A percentile compares a stretch with the other conserved stretches of the same genome.
These are phyloP conservation scores for Epichloe gansuensis DNA, from an alignment of 2,329 filamentous ascomycete genomes.

Conservation along the genomic window DNA sequence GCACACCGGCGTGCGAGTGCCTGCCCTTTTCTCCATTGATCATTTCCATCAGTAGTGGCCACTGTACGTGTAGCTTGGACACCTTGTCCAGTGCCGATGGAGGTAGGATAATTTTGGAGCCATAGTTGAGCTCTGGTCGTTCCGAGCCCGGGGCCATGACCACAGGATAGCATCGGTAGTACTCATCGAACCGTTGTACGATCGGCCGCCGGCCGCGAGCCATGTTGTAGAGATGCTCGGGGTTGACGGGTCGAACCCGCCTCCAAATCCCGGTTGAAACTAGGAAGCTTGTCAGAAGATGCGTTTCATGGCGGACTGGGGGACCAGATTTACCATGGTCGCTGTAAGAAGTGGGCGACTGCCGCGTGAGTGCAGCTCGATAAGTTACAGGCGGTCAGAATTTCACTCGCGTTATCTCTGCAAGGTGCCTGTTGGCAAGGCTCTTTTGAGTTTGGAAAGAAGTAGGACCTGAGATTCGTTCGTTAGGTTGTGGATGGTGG, in stretches of 20 bases:
- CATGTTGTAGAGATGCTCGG: conserved; percentile 38
- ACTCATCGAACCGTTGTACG: conserved; percentile 85
- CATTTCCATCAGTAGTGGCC: conserved; percentile 93
- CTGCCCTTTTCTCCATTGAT: conserved; percentile 72
- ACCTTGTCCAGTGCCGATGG: conserved; percentile 94
- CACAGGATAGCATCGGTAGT: conserved; percentile 93
- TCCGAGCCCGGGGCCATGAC: conserved; percentile 88
- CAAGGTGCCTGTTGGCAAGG: too few relatives aligned
- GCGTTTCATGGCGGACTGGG: not conserved
- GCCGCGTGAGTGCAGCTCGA: not conserved
- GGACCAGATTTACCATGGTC: not conserved
- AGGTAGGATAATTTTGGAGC: conserved; percentile 96
- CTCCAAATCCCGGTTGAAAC: conserved; percentile 23
- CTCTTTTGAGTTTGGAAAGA: too few relatives aligned
- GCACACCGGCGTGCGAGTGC: conserved; percentile 83
- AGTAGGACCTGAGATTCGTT: too few relatives aligned
- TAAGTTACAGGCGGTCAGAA: not conserved
- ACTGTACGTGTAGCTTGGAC: conserved; percentile 89
- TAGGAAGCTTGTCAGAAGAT: not conserved
- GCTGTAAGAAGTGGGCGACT: not conserved
- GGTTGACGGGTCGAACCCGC: conserved; percentile 35
- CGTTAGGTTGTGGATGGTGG: not conserved
- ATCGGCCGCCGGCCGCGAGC: conserved; percentile 35
- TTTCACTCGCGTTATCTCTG: not conserved
- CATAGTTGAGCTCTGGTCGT: conserved; percentile 81